A percentile compares a stretch with the other conserved stretches of the same genome.
phyloP scores from a whole-genome alignment of 2,329 filamentous ascomycete genomes.

The Alternaria triticimaculans region DNA sequence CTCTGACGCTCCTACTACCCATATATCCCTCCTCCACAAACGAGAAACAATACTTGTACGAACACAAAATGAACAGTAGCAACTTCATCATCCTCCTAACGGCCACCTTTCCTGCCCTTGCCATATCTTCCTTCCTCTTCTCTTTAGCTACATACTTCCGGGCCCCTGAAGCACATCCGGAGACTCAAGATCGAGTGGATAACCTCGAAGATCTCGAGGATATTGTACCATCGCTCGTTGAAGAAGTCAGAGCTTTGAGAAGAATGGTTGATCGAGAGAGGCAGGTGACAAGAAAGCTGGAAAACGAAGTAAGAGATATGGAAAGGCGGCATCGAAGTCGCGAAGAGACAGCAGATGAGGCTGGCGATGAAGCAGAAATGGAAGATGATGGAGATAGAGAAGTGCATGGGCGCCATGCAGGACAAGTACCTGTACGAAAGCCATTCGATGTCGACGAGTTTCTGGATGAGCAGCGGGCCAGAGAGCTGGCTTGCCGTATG shows the following conservation, averaged over 20 bases:
- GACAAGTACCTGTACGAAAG: not conserved
- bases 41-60: not conserved
- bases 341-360: not conserved
- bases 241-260: not conserved
- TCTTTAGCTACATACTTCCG: not conserved
- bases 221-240: not conserved
- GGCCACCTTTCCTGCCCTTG: not conserved
- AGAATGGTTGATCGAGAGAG: not conserved
- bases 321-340: not conserved
- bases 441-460: not conserved
- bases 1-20: not conserved
- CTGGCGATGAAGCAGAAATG: not conserved
- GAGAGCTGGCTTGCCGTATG: not conserved
- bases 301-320: not conserved
- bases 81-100: not conserved
- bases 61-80: not conserved
- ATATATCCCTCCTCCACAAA: not conserved
- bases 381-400: not conserved
- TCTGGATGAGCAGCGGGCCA: not conserved
- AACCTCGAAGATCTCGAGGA: not conserved
- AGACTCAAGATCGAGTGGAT: not conserved
- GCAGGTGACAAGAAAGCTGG: not conserved
- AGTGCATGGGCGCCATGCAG: not conserved
- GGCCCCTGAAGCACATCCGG: not conserved
- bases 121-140: not conserved